Evolutionary conservation across 345 rosid genomes (phyloP), one percentile per base, ranked within the genome.

Genomic region (Mangifera indica): DNA sequence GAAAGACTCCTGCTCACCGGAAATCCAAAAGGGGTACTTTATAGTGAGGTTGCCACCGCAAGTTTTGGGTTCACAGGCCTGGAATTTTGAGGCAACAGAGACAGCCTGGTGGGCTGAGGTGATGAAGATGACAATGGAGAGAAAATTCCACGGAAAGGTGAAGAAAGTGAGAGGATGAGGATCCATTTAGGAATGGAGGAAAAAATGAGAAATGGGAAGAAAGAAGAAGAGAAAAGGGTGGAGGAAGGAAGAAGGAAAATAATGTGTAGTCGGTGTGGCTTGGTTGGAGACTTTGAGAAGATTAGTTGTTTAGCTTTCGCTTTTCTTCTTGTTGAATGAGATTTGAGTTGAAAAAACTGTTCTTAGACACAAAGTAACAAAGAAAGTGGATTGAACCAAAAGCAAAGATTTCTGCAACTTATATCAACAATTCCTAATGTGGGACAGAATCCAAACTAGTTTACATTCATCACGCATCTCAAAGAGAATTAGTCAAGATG

Each of bases 1-100:
- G 3, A 66, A 85, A 46, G 85, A 37, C 45, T 75, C 63, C 57
- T 87, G 92, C 67, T 62, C 63, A 15, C 20, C 63, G 17, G 72
- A 26, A 56, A 87, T 49, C 77, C 84, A 81, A 66, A 91, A 87
- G 37, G 89, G 90, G 76, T 78, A 83, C 60, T 84, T 81, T 60
- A 90, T 82, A 8, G 13, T 5, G 42, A 84, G 85, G 66, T 85
- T 86, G 55, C 45, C 54, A 59, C 90, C 89, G 21, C 92, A 85
- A 10, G 75, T 63, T 74, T 40, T 75, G 1, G 88, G 89, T 56
- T 25, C 79, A 78, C 89, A 90, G 18, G 87, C 81, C 44, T 75
- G 57, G 64, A 77, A 87, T 73, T 78, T 76, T 7, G 81, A 73
- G 74, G 79, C 81, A 3, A 46, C 37, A 21, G 86, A 82, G 29